These are phyloP conservation scores for Albophoma yamanashiensis DNA, from an alignment of 2,329 filamentous ascomycete species.

Conservation along the genomic window DNA sequence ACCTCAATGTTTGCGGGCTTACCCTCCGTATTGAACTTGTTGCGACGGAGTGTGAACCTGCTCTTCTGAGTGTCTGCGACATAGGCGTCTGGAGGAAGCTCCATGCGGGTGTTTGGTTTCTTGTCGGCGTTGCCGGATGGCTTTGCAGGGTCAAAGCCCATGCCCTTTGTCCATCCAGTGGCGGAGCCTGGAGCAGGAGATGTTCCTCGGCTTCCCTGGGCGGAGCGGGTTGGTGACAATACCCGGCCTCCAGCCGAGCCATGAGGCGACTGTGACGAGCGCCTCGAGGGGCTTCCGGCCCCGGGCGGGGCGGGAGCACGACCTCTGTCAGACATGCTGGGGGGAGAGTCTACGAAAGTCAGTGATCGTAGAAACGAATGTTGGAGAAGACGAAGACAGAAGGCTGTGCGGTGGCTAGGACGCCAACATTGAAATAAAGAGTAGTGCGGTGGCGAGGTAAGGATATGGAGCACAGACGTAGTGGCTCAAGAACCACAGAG, in stretches of 20 bases:
- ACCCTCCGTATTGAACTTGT: constrained; percentile 44
- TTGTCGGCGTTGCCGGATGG: constrained; percentile 11
- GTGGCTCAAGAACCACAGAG: background rate
- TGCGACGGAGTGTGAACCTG: constrained; percentile 21
- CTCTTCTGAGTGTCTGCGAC: constrained; percentile 21
- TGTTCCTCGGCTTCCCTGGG: constrained; percentile 3
- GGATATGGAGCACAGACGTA: background rate
- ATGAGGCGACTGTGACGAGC: background rate
- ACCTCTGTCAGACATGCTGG: constrained; percentile 22
- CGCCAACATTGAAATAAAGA: background rate
- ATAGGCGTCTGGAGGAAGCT: constrained; percentile 49
- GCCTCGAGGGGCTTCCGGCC: background rate
- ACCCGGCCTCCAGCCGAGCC: constrained; percentile 4
- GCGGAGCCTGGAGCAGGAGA: constrained; percentile 1
- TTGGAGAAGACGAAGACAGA: too few species aligned
- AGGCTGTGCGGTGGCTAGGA: background rate
- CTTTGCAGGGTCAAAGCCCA: constrained; percentile 35
- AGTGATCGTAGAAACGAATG: background rate
- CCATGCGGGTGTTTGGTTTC: constrained; percentile 37
- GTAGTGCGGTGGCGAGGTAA: background rate
- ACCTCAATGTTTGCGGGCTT: constrained; percentile 45
- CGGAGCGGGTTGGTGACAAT: constrained; percentile 9
- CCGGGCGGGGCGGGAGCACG: constrained; percentile 12
- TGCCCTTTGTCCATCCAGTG: constrained; percentile 13
- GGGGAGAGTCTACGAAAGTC: background rate